These are phyloP conservation scores for Macrophomina phaseolina DNA, from an alignment of 2,329 filamentous ascomycete genomes.

Conservation along the genomic window DNA sequence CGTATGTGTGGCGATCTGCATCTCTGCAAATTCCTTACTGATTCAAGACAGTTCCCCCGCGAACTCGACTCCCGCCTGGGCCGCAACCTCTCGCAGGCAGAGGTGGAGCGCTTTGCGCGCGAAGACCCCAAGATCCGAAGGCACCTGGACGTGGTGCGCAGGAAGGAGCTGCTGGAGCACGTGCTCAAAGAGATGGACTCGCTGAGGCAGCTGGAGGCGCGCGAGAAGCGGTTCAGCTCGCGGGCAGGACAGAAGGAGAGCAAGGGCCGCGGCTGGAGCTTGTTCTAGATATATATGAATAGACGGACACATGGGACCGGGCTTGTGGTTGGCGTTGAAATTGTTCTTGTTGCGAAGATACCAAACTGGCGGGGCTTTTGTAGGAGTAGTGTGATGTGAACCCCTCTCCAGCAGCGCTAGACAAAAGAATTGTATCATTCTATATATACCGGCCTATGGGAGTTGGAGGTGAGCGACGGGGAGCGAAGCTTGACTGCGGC, in stretches of 20 bases:
- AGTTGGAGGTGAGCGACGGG: background rate
- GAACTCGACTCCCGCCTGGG: conserved; percentile 88
- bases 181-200: conserved; percentile 97
- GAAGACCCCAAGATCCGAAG: conserved; percentile 89
- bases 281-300: conserved; percentile 37
- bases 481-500: conserved; percentile 15
- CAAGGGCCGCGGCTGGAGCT: conserved; percentile 41
- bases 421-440: conserved; percentile 11
- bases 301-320: conserved; percentile 16
- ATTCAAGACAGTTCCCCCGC: conserved; percentile 71
- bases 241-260: conserved; percentile 34
- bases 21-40: background rate
- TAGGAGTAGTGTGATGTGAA: conserved; percentile 5
- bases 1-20: conserved; percentile 36
- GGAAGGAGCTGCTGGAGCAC: conserved; percentile 91
- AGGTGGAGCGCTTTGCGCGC: conserved; percentile 88
- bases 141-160: conserved; percentile 88
- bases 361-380: conserved; percentile 26
- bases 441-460: conserved; percentile 15
- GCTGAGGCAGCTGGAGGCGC: conserved; percentile 79
- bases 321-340: conserved; percentile 24
- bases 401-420: conserved; percentile 25
- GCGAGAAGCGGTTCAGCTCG: conserved; percentile 61
- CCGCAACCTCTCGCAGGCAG: conserved; percentile 74
- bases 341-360: conserved; percentile 28